A percentile compares a stretch with the other conserved stretches of the same genome.
Evolutionary conservation across 73 alveolate species (phyloP).

Genomic region (Loxodes magnus): DNA sequence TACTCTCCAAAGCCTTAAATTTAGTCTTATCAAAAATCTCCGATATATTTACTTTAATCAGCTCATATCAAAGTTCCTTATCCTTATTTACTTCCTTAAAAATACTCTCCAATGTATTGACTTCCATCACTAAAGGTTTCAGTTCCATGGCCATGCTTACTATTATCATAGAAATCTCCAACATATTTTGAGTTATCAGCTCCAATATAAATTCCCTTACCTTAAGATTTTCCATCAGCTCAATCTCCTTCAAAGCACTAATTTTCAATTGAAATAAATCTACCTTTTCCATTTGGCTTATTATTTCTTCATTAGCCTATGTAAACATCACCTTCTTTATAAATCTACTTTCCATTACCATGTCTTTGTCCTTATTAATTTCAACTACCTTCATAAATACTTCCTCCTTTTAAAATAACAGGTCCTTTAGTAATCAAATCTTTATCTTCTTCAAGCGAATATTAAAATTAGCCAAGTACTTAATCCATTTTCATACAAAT

Average conservation of each 20-base stretch:
- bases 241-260: constrained; percentile 5
- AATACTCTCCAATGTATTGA: neutral
- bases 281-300: no score
- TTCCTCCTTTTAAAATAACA: no score
- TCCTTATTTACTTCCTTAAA: constrained; percentile 7
- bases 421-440: no score
- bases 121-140: constrained; percentile 10
- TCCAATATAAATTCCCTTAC: neutral
- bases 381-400: no score
- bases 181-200: neutral
- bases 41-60: neutral
- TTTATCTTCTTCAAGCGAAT: no score
- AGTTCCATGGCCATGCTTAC: constrained; percentile 5
- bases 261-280: no score
- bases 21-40: constrained; percentile 17
- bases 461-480: no score
- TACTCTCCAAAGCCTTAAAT: constrained; percentile 32
- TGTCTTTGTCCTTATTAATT: no score
- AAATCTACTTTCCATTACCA: no score
- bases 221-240: neutral
- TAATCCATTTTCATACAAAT: no score
- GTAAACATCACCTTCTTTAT: no score
- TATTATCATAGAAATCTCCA: constrained; percentile 6
- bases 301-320: no score
- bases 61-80: neutral